Conservation (phyloP, 768 basidiomycete genomes). For the Royoungia palumana region DNA sequence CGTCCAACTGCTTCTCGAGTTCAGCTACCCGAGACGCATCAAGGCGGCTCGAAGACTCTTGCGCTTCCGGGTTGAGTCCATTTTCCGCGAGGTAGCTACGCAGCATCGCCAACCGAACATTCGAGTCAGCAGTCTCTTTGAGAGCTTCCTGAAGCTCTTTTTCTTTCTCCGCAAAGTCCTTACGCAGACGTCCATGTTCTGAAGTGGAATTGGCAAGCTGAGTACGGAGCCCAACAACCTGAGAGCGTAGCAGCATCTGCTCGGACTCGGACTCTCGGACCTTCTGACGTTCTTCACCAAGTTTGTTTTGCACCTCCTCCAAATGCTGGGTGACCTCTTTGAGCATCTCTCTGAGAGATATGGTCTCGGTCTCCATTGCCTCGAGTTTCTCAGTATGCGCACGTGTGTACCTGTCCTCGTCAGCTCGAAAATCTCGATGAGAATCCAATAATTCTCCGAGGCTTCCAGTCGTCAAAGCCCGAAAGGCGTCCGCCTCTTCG, state of each 20-base stretch:
- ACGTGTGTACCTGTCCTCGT: slow-evolving; percentile 72
- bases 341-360: slow-evolving; percentile 74
- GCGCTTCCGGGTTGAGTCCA: slow-evolving; percentile 77
- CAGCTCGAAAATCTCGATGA: slow-evolving; percentile 79
- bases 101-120: slow-evolving; percentile 72
- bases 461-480: slow-evolving; percentile 80
- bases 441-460: slow-evolving; percentile 86
- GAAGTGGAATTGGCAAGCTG: slow-evolving; percentile 67
- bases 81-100: slow-evolving; percentile 86
- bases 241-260: slow-evolving; percentile 61
- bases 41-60: slow-evolving; percentile 39
- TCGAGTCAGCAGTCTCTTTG: slow-evolving; percentile 65
- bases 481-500: slow-evolving; percentile 88
- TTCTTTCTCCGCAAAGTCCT: slow-evolving; percentile 68
- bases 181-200: slow-evolving; percentile 66
- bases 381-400: slow-evolving; percentile 81
- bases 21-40: slow-evolving; percentile 56
- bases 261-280: slow-evolving; percentile 63
- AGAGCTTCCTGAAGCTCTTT: slow-evolving; percentile 56
- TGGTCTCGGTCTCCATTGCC: slow-evolving; percentile 74
- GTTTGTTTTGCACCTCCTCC: slow-evolving; percentile 63
- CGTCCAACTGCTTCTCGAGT: slow-evolving; percentile 74
- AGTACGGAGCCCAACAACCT: slow-evolving; percentile 68
- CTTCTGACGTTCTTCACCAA: slow-evolving; percentile 65
- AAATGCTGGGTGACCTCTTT: slow-evolving; percentile 70